phyloP scores from a whole-genome alignment of 2,329 filamentous ascomycete species.

The Xylariaceae sp. region DNA sequence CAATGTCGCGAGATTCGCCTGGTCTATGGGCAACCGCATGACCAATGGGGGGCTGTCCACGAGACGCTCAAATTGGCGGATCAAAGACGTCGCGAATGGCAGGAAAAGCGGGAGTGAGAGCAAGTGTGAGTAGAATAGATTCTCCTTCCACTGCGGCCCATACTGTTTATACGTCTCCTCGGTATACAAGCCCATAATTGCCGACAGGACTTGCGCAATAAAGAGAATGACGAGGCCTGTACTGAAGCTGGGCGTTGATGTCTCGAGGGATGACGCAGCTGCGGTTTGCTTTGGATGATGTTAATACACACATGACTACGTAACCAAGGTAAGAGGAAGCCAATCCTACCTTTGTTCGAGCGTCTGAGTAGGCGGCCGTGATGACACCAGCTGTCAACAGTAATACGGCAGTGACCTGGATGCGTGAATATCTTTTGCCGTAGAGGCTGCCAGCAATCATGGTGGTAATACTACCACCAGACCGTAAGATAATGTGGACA shows the following conservation, averaged over 20 bases:
- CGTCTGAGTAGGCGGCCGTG: slow-evolving; percentile 83
- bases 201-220: slow-evolving; percentile 80
- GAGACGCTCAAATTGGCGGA: slow-evolving; percentile 57
- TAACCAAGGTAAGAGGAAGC: not conserved
- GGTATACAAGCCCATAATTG: slow-evolving; percentile 91
- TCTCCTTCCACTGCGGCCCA: slow-evolving; percentile 89
- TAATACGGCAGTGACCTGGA: slow-evolving; percentile 76
- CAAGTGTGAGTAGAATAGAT: slow-evolving; percentile 85
- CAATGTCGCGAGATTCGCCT: slow-evolving; percentile 32
- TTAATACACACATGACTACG: slow-evolving; percentile 20
- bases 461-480: slow-evolving; percentile 91
- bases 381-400: slow-evolving; percentile 83
- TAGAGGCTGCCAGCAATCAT: slow-evolving; percentile 85
- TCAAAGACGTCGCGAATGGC: slow-evolving; percentile 62
- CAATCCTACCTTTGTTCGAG: slow-evolving; percentile 65
- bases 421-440: slow-evolving; percentile 74
- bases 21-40: slow-evolving; percentile 34
- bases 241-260: slow-evolving; percentile 41
- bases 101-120: slow-evolving; percentile 72
- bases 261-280: slow-evolving; percentile 24
- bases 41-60: slow-evolving; percentile 57
- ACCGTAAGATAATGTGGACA: slow-evolving; percentile 92
- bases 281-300: slow-evolving; percentile 22
- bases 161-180: slow-evolving; percentile 83
- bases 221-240: slow-evolving; percentile 78